Evolutionary conservation across 2,329 filamentous ascomycete genomes (phyloP).

Genomic region (Penicillium sp.): DNA sequence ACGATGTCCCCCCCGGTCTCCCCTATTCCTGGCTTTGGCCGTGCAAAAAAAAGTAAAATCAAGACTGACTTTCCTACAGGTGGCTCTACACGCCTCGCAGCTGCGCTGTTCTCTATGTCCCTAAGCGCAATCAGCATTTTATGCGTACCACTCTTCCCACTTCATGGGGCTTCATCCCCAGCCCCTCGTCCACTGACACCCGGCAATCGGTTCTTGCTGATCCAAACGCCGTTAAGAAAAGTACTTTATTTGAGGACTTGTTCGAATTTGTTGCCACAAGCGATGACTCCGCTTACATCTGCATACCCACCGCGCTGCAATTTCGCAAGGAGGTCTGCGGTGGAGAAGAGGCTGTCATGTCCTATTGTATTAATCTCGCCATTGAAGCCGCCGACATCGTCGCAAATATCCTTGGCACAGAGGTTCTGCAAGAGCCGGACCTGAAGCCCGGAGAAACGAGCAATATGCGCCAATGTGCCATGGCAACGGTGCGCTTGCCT

Average conservation of each 20-base stretch:
- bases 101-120: constrained; percentile 78
- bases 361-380: constrained; percentile 64
- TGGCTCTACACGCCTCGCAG: constrained; percentile 82
- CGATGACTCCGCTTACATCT: constrained; percentile 70
- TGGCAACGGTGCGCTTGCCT: constrained; percentile 74
- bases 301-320: constrained; percentile 66
- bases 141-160: constrained; percentile 75
- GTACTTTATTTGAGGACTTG: constrained; percentile 62
- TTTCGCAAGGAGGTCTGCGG: constrained; percentile 69
- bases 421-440: constrained; percentile 60
- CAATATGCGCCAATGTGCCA: constrained; percentile 60
- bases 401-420: constrained; percentile 65
- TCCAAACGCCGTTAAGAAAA: constrained; percentile 27
- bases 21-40: no score
- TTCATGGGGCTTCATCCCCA: constrained; percentile 70
- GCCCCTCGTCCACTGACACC: constrained; percentile 35
- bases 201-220: constrained; percentile 47
- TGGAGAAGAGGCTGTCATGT: constrained; percentile 67
- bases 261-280: constrained; percentile 77
- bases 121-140: constrained; percentile 69
- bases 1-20: constrained; percentile 5
- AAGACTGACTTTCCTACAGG: constrained; percentile 32
- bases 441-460: constrained; percentile 27
- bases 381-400: constrained; percentile 60
- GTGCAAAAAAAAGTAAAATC: no score